A percentile compares a stretch with the other conserved stretches of the same genome.
Evolutionary conservation across 2,329 filamentous ascomycete species (phyloP).

Genomic region (Alternaria triticina): DNA sequence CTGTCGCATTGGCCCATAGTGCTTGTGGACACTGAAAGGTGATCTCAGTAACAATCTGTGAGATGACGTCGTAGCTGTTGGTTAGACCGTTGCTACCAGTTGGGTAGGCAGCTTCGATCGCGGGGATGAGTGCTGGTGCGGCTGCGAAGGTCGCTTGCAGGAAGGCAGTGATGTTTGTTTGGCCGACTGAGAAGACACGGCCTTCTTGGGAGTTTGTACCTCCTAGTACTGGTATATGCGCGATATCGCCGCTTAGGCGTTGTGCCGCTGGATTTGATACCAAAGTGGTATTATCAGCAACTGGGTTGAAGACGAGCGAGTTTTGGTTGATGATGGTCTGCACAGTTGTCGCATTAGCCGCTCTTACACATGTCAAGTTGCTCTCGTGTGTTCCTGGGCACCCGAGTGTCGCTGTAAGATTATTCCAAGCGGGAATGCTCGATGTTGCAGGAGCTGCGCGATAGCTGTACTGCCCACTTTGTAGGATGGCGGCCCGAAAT

Average conservation of each 20-base stretch:
- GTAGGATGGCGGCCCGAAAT: conserved; percentile 38
- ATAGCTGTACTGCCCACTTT: conserved; percentile 36
- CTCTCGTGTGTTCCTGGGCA: conserved; percentile 25
- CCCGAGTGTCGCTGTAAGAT: conserved; percentile 25
- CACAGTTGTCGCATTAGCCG: conserved; percentile 23
- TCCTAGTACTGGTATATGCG: conserved; percentile 31
- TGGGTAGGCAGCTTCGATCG: conserved; percentile 30
- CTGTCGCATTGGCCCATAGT: conserved; percentile 31
- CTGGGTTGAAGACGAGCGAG: conserved; percentile 25
- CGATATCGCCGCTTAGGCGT: conserved; percentile 29
- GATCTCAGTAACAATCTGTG: conserved; percentile 24
- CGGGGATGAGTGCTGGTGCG: conserved; percentile 16
- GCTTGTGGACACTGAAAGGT: conserved; percentile 29
- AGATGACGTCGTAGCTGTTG: conserved; percentile 24
- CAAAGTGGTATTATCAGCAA: conserved; percentile 31
- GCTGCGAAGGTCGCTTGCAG: conserved; percentile 20
- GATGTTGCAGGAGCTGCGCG: conserved; percentile 12
- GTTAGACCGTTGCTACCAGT: conserved; percentile 17
- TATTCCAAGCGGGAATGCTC: conserved; percentile 26
- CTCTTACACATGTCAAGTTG: conserved; percentile 32
- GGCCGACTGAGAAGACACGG: conserved; percentile 26
- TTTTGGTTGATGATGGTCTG: conserved; percentile 26
- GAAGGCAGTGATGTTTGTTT: conserved; percentile 25
- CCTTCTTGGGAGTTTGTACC: conserved; percentile 39
- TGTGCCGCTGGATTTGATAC: conserved; percentile 22